phyloP scores from a whole-genome alignment of 2,329 filamentous ascomycete genomes.

The Endoconidiophora laricicola region DNA sequence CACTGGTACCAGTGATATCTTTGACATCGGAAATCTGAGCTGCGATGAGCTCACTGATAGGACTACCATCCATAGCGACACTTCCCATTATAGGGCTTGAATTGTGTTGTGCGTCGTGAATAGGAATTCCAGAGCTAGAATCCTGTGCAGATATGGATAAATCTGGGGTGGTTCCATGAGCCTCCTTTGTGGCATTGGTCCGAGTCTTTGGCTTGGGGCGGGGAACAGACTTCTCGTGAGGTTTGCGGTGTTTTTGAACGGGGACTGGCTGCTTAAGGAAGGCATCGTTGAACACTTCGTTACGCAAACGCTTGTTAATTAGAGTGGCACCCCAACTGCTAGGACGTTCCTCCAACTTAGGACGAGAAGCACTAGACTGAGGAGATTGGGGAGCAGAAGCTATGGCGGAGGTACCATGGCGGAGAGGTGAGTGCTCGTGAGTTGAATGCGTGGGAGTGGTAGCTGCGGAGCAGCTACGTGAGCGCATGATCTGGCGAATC shows the following conservation, averaged over 20 bases:
- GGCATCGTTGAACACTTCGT: constrained; percentile 84
- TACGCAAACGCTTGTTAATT: constrained; percentile 72
- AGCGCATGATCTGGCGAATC: constrained; percentile 11
- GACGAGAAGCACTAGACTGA: constrained; percentile 23
- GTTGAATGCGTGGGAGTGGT: constrained; percentile 2
- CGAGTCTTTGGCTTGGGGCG: constrained; percentile 22
- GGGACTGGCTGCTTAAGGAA: constrained; percentile 73
- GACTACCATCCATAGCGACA: not conserved
- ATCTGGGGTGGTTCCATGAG: constrained; percentile 6
- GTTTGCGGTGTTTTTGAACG: constrained; percentile 58
- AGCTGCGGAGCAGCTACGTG: constrained; percentile 10
- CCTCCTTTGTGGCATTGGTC: constrained; percentile 2
- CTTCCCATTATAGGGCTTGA: not conserved
- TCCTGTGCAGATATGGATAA: not conserved
- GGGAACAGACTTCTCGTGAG: constrained; percentile 50
- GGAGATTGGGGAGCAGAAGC: constrained; percentile 11
- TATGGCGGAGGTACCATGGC: not conserved
- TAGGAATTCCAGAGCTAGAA: not conserved
- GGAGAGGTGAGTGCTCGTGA: not conserved
- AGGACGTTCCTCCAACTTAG: constrained; percentile 36
- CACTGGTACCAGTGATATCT: constrained; percentile 46
- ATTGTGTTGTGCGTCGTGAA: not conserved
- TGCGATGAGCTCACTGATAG: constrained; percentile 3
- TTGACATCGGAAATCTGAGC: constrained; percentile 22
- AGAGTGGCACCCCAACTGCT: constrained; percentile 80